Base-by-base conservation (phyloP, 768 basidiomycete species). In the Pisolithus orientalis region DNA sequence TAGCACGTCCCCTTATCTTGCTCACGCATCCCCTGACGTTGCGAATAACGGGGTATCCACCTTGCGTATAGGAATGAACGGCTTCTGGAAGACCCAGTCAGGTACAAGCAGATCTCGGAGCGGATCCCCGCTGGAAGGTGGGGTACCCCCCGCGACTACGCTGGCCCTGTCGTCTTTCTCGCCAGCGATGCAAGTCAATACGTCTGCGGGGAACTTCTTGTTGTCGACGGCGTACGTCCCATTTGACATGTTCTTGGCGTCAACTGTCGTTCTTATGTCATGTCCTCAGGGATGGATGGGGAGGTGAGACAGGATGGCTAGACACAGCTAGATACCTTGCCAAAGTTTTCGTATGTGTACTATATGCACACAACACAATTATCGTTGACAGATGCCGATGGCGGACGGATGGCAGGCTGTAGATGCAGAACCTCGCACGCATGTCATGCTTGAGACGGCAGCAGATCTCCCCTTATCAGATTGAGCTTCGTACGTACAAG, bases 41-140 rank as follows among this genome's bases (percentile, higher is more conserved):
- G 55, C 9, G 39, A 53, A 48, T 63, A 10, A 62, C 39, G 40
- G 27, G 53, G 40, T 17, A 53, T 21, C 27, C 44, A 54, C 44
- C 49, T 50, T 49, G 44, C 54, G 55, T 54, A 31, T 66, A 85
- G 83, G 83, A 86, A 85, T 68, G 77, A 80, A 61, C 77, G 76
- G 52, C 72, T 86, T 47, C 74, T 85, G 56, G 72, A 74, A 54
- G 81, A 87, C 69, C 79, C 83, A 31, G 73, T 73, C 37, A 77
- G 84, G 43, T 73, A 74, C 47, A 75, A 75, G 47, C 85, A 87
- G 65, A 87, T 87, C 65, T 76, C 83, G 49, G 85, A 85, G 60
- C 75, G 84, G 42, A 86, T 87, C 49, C 85, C 85, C 21, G 80
- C 80, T 5, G 80, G 77, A 24, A 71, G 85, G 55, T 87, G 85